These are phyloP conservation scores for Lineolata rhizophorae DNA, from an alignment of 495 filamentous ascomycete species.

Conservation along the genomic window DNA sequence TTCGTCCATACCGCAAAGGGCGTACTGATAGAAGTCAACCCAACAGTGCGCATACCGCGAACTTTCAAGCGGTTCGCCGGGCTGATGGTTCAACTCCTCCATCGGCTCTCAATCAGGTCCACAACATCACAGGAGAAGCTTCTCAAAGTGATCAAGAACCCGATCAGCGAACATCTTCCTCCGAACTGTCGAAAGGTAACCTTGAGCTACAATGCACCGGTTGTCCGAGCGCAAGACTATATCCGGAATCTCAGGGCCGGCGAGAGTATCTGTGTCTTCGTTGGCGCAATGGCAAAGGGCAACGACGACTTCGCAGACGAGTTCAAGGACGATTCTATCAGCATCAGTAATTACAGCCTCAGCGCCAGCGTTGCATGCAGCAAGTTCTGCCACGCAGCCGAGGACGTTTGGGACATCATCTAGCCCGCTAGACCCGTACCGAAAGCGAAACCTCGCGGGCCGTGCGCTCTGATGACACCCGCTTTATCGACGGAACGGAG, in stretches of 20 bases:
- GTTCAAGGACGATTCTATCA: conserved; percentile 90
- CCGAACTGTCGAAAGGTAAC: conserved; percentile 96
- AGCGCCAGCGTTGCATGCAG: conserved; percentile 95
- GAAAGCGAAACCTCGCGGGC: not conserved
- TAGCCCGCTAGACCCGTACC: conserved; percentile 20
- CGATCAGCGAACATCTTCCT: conserved; percentile 88
- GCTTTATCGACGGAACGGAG: not conserved
- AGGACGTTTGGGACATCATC: conserved; percentile 88
- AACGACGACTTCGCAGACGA: conserved; percentile 84
- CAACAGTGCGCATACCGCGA: conserved; percentile 84
- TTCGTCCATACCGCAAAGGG: conserved; percentile 96
- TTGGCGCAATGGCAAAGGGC: conserved; percentile 96
- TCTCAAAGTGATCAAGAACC: conserved; percentile 91
- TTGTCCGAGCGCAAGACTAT: conserved; percentile 77
- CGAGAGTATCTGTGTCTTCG: conserved; percentile 92
- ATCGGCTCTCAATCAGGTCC: conserved; percentile 86
- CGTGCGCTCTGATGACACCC: not conserved
- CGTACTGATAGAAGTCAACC: conserved; percentile 92
- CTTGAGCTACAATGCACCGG: conserved; percentile 69
- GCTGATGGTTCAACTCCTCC: conserved; percentile 96
- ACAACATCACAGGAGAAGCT: conserved; percentile 93
- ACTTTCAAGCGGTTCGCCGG: conserved; percentile 98
- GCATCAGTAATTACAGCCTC: conserved; percentile 92
- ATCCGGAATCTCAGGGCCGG: conserved; percentile 51
- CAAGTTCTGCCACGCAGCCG: conserved; percentile 96